Conservation (phyloP, 495 filamentous ascomycete genomes). For the Penicillium chermesinum region DNA sequence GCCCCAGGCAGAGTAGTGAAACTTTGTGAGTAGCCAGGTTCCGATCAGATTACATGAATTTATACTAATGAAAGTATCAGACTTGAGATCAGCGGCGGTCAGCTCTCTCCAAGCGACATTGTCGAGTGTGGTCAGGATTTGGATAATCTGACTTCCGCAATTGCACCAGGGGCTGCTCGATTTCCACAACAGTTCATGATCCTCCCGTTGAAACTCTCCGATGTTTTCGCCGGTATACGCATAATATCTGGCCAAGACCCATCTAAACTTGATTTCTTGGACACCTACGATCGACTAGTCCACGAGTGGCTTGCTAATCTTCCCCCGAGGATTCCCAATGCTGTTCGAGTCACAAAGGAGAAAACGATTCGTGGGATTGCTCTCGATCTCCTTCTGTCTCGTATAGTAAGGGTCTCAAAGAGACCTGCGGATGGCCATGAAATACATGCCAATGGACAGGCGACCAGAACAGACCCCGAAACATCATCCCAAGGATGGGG, state of each 20-base stretch:
- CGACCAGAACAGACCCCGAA: neutral
- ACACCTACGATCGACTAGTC: constrained; percentile 37
- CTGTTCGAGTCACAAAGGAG: constrained; percentile 38
- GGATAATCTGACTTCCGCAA: constrained; percentile 17
- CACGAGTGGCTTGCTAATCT: constrained; percentile 37
- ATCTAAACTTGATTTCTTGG: constrained; percentile 19
- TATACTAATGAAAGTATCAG: constrained; percentile 9
- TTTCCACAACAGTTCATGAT: constrained; percentile 13
- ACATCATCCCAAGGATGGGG: neutral
- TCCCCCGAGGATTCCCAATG: constrained; percentile 28
- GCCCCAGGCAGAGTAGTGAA: constrained; percentile 8
- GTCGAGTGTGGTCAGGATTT: constrained; percentile 30
- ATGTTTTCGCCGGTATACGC: constrained; percentile 6
- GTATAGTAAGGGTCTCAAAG: constrained; percentile 18
- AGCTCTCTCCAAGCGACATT: constrained; percentile 28
- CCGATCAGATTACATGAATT: neutral
- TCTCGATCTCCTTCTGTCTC: constrained; percentile 36
- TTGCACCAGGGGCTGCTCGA: constrained; percentile 6
- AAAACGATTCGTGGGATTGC: constrained; percentile 36
- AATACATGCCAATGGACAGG: neutral
- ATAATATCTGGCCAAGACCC: neutral
- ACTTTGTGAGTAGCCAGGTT: constrained; percentile 18
- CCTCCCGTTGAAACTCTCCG: constrained; percentile 14
- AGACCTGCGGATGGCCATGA: neutral
- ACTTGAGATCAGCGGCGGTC: constrained; percentile 25